Conservation (phyloP, 129 eudicot species). For the Mikania micrantha region DNA sequence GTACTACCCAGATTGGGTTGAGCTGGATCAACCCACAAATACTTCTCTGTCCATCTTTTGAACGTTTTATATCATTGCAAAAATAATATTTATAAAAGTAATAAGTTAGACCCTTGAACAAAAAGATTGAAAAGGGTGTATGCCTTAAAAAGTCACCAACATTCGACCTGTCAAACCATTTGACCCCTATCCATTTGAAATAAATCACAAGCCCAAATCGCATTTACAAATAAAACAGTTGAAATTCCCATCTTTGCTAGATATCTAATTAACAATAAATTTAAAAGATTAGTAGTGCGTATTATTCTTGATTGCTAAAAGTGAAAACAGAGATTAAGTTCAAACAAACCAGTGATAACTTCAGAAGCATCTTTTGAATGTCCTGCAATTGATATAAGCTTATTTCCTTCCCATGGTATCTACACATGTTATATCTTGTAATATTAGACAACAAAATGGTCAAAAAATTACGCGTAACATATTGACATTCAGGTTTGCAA, state of each 20-base stretch:
- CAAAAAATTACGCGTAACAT: not conserved
- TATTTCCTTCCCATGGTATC: conserved; percentile 93
- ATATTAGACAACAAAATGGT: not conserved
- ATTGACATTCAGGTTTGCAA: not conserved
- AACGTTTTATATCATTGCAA: not conserved
- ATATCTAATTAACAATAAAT: not conserved
- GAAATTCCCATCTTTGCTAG: not conserved
- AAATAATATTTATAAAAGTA: not conserved
- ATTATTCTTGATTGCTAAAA: not conserved
- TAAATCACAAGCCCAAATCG: not conserved
- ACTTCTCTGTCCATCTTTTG: not conserved
- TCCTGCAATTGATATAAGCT: conserved; percentile 91
- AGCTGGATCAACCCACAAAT: too few species aligned
- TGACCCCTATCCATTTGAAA: not conserved
- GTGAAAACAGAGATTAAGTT: not conserved
- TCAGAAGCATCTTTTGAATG: conserved; percentile 92
- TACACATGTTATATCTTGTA: conserved; percentile 21
- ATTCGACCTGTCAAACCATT: not conserved
- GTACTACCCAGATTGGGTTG: not conserved
- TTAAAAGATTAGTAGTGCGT: not conserved
- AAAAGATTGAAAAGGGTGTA: too few species aligned
- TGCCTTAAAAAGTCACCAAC: too few species aligned
- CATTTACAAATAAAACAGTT: not conserved
- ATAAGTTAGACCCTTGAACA: not conserved
- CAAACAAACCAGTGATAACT: conserved; percentile 58